Percentiles rank a stretch among this genome's conserved stretches.
phyloP scores from a whole-genome alignment of 257 asterid species.

The Penstemon eatonii region DNA sequence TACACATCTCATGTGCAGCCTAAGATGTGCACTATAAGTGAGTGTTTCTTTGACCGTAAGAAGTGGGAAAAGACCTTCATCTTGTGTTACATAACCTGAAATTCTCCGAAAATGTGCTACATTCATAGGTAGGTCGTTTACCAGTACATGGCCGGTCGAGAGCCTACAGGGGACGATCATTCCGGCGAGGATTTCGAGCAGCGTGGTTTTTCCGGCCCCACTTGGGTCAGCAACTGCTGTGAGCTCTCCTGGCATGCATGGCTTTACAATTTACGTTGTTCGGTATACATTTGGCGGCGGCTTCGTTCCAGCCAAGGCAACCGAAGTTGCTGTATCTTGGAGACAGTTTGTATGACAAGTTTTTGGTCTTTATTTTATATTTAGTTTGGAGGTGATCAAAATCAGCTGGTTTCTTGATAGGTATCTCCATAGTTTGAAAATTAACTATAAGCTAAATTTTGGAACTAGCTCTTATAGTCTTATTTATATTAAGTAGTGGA shows the following conservation, averaged over 20 bases:
- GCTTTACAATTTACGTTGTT: slow-evolving; percentile 60
- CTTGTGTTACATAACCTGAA: slow-evolving; percentile 75
- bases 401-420: slow-evolving; percentile 28
- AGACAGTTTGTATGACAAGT: slow-evolving; percentile 51
- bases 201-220: slow-evolving; percentile 83
- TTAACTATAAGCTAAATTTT: slow-evolving; percentile 39
- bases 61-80: slow-evolving; percentile 70
- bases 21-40: slow-evolving; percentile 62
- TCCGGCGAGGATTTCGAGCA: slow-evolving; percentile 66
- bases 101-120: slow-evolving; percentile 44
- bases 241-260: slow-evolving; percentile 57
- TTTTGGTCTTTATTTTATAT: slow-evolving; percentile 43
- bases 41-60: slow-evolving; percentile 77
- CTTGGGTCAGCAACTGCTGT: slow-evolving; percentile 83
- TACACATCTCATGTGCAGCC: slow-evolving; percentile 36
- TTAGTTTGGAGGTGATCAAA: slow-evolving; percentile 31
- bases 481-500: not conserved
- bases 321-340: slow-evolving; percentile 26
- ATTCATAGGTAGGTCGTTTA: slow-evolving; percentile 51
- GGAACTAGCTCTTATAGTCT: slow-evolving; percentile 25
- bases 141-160: slow-evolving; percentile 45
- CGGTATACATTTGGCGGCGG: slow-evolving; percentile 33
- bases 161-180: slow-evolving; percentile 32
- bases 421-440: slow-evolving; percentile 51
- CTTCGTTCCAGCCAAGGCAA: slow-evolving; percentile 27